A percentile compares a stretch with the other conserved stretches of the same genome.
Conservation (phyloP, 345 rosid genomes). For the Jatropha curcas region DNA sequence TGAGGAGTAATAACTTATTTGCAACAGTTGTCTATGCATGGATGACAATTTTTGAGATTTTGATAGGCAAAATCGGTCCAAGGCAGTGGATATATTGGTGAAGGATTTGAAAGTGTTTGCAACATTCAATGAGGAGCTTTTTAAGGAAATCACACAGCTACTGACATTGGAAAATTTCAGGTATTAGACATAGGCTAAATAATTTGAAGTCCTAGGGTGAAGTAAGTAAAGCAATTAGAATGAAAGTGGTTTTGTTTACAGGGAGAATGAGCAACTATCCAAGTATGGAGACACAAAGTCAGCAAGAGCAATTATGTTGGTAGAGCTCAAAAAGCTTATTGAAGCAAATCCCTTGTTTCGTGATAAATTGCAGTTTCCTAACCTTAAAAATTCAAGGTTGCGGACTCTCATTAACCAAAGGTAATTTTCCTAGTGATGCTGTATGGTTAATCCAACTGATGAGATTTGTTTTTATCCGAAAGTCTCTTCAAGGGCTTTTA, state of each 20-base stretch:
- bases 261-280: slow-evolving; percentile 98
- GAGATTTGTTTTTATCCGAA: slow-evolving; percentile 2
- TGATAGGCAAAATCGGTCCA: slow-evolving; percentile 85
- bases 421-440: slow-evolving; percentile 31
- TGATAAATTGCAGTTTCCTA: slow-evolving; percentile 94
- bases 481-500: background rate
- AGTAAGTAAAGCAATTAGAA: background rate
- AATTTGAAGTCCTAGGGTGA: background rate
- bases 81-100: slow-evolving; percentile 90
- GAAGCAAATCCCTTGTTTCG: slow-evolving; percentile 98
- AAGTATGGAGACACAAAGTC: slow-evolving; percentile 98
- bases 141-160: slow-evolving; percentile 94
- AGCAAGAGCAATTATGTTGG: slow-evolving; percentile 94
- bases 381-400: slow-evolving; percentile 81
- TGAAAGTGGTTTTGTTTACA: slow-evolving; percentile 25
- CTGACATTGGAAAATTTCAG: slow-evolving; percentile 90
- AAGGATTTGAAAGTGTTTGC: slow-evolving; percentile 97
- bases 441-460: background rate
- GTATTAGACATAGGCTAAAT: slow-evolving; percentile 30
- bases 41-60: slow-evolving; percentile 15
- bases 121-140: slow-evolving; percentile 93
- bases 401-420: slow-evolving; percentile 97
- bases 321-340: slow-evolving; percentile 95
- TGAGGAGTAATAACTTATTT: background rate
- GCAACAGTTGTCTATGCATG: background rate